phyloP scores from a whole-genome alignment of 2,329 filamentous ascomycete species.

The Botrytis fragariae region DNA sequence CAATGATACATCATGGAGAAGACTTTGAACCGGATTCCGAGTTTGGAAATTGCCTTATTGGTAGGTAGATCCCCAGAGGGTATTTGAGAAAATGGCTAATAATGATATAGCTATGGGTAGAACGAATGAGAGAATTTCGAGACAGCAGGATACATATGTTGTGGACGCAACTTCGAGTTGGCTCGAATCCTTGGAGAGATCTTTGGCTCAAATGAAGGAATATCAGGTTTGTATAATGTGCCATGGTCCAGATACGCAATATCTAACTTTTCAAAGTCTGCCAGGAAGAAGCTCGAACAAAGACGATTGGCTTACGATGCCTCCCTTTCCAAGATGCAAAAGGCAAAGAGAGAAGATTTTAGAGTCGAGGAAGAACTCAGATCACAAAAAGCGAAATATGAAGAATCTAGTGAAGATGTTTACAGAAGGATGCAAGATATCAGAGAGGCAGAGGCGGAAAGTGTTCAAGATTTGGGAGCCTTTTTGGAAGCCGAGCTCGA shows the following conservation, averaged over 20 bases:
- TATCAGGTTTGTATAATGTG: slow-evolving; percentile 67
- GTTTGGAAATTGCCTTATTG: slow-evolving; percentile 80
- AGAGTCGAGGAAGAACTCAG: slow-evolving; percentile 89
- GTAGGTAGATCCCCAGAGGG: slow-evolving; percentile 35
- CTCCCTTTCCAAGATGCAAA: slow-evolving; percentile 84
- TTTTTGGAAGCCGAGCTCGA: slow-evolving; percentile 88
- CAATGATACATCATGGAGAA: slow-evolving; percentile 85
- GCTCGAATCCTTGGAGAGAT: slow-evolving; percentile 89
- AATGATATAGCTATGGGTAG: slow-evolving; percentile 65
- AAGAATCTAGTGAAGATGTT: slow-evolving; percentile 92
- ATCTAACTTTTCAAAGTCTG: slow-evolving; percentile 48
- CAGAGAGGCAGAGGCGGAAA: slow-evolving; percentile 85
- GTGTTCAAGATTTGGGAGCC: slow-evolving; percentile 70
- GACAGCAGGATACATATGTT: slow-evolving; percentile 81
- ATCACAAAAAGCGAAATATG: slow-evolving; percentile 89
- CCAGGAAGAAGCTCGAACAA: slow-evolving; percentile 91
- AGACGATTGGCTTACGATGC: slow-evolving; percentile 89
- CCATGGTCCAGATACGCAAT: slow-evolving; percentile 24
- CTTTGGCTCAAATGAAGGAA: slow-evolving; percentile 92
- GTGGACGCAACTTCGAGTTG: slow-evolving; percentile 75
- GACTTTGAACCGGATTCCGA: slow-evolving; percentile 90
- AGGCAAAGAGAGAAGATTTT: slow-evolving; percentile 91
- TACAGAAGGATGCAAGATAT: slow-evolving; percentile 92
- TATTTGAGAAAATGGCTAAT: slow-evolving; percentile 25
- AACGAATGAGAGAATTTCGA: slow-evolving; percentile 82